A percentile compares a stretch with the other conserved stretches of the same genome.
Evolutionary conservation across 2,329 filamentous ascomycete genomes (phyloP).

Genomic region (Aureobasidium sp.): DNA sequence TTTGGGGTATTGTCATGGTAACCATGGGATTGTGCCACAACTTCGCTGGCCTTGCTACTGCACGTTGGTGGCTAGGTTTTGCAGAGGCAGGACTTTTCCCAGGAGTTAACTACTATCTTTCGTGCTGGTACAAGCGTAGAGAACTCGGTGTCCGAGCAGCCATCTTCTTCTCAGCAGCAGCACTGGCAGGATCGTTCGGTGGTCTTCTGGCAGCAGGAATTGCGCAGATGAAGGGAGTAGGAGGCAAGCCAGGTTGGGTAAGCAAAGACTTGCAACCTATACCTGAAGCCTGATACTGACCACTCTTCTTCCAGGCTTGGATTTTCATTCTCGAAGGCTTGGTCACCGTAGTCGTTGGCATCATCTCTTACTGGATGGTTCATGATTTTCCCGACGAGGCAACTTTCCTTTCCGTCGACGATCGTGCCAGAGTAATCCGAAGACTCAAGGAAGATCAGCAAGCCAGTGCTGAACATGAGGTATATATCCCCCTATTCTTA

Average conservation of each 20-base stretch:
- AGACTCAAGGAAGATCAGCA: slow-evolving; percentile 66
- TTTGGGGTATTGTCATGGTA: slow-evolving; percentile 62
- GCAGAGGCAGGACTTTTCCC: slow-evolving; percentile 44
- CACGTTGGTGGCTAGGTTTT: slow-evolving; percentile 24
- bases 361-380: slow-evolving; percentile 67
- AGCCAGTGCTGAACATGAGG: slow-evolving; percentile 62
- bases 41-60: slow-evolving; percentile 21
- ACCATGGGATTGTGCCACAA: slow-evolving; percentile 27
- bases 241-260: slow-evolving; percentile 30
- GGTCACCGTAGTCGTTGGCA: slow-evolving; percentile 58
- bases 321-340: slow-evolving; percentile 51
- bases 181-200: slow-evolving; percentile 69
- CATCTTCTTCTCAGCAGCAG: slow-evolving; percentile 77
- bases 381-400: slow-evolving; percentile 75
- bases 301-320: slow-evolving; percentile 29
- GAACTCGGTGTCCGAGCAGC: slow-evolving; percentile 76
- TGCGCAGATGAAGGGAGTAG: slow-evolving; percentile 58
- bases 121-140: slow-evolving; percentile 72
- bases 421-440: slow-evolving; percentile 63
- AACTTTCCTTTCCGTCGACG: slow-evolving; percentile 57
- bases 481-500: neutral
- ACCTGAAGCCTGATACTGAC: no score
- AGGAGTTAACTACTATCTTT: slow-evolving; percentile 70
- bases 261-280: neutral
- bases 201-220: slow-evolving; percentile 66